phyloP scores from a whole-genome alignment of 208 protist genomes.

The Trypanosoma scelopori region DNA sequence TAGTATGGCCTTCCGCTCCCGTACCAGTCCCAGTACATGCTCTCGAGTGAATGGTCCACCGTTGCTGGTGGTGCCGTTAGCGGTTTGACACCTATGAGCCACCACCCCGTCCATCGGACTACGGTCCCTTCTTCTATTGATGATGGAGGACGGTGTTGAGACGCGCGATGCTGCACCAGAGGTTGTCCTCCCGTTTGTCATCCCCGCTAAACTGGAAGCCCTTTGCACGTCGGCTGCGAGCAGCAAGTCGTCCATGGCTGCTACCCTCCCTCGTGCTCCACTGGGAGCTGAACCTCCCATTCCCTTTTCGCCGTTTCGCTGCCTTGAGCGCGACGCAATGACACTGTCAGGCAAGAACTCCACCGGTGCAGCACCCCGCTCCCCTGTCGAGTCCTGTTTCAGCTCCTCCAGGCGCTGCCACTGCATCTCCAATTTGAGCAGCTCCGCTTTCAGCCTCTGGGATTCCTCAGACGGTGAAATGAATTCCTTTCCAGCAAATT shows the following conservation, averaged over 20 bases:
- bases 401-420: slow-evolving; percentile 71
- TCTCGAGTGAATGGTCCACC: slow-evolving; percentile 24
- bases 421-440: slow-evolving; percentile 71
- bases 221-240: neutral
- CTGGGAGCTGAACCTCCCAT: neutral
- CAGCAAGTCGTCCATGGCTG: neutral
- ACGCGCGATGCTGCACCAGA: slow-evolving; percentile 6
- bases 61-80: neutral
- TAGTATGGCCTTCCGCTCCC: slow-evolving; percentile 29
- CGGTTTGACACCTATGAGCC: neutral
- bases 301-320: neutral
- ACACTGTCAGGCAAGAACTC: slow-evolving; percentile 5
- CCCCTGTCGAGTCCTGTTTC: slow-evolving; percentile 30
- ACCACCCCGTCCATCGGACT: neutral
- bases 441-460: slow-evolving; percentile 35
- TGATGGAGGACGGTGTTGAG: slow-evolving; percentile 5
- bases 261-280: neutral
- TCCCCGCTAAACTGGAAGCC: neutral
- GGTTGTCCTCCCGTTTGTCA: neutral
- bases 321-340: neutral
- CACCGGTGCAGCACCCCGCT: slow-evolving; percentile 9
- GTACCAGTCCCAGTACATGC: slow-evolving; percentile 26
- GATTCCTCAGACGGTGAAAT: slow-evolving; percentile 11
- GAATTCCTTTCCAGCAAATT: neutral
- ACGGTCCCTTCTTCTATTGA: neutral